Evolutionary conservation across 2,329 filamentous ascomycete genomes (phyloP), one percentile per base, ranked within the genome.

Genomic region (Thielaviopsis populi): DNA sequence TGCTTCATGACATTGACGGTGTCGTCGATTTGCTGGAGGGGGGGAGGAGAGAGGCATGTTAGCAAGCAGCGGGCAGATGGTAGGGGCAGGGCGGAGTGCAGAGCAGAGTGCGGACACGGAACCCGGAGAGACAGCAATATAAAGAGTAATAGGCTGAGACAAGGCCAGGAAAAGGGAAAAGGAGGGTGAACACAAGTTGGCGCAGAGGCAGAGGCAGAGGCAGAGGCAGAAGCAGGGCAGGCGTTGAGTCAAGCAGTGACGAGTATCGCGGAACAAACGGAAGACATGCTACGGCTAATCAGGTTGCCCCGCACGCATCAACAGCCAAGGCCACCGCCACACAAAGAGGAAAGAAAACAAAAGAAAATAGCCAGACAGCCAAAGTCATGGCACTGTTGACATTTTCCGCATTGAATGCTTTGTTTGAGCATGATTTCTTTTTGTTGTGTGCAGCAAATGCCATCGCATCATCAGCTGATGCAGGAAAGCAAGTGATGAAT

Each of bases 1-100:
- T 96, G 87, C 72, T 88, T 85, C 92, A 99, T 96, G 69, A 94
- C 89, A 73, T 87, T 87, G 71, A 96, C 90, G 61, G 92, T 96
- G 73, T 91, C 89, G 75, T 97, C 88, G 76, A 99, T 96, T 95
- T 97, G 88, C 94, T 99, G 74, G 33, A 43, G 4, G 15, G 24
- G 24, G 41, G 33, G 42, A 54, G 1, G 65, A 41, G 53, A 42
- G 15, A 61, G 11, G 61, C 24, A 50, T 60, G 66, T 69, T 65
- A 71, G 69, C 65, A 63, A 27, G 50, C 13, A n/a, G n/a, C 2
- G 7, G 33, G 33, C 11, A 46, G 22, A 56, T 4, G 53, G 6
- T 30, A 8, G 53, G n/a, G 37, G 27, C 15, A 10, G 11, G 30
- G 10, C 22, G 33, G 41, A 46, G 15, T 4, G 13, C 27, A 37